A percentile compares a stretch with the other conserved stretches of the same genome.
phyloP scores from a whole-genome alignment of 345 rosid genomes.

The Balakata baccata region DNA sequence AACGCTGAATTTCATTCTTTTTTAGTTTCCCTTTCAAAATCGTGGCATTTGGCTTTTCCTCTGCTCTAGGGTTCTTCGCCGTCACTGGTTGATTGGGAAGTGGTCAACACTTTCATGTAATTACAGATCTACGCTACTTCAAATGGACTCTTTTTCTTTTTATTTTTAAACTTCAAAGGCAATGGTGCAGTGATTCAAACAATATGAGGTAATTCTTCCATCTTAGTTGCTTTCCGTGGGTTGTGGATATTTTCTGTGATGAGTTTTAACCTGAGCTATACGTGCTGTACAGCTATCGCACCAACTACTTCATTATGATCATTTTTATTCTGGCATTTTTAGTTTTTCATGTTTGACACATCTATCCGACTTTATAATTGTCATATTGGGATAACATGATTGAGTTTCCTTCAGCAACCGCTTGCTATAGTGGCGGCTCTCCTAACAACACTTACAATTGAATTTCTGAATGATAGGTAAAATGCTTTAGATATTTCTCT shows the following conservation, averaged over 20 bases:
- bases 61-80: too few relatives aligned
- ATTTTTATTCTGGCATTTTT: slow-evolving; percentile 53
- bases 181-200: too few relatives aligned
- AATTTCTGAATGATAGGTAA: slow-evolving; percentile 88
- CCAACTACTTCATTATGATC: slow-evolving; percentile 91
- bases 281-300: slow-evolving; percentile 66
- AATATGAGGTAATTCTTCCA: too few relatives aligned
- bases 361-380: not conserved
- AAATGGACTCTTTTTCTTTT: too few relatives aligned
- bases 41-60: too few relatives aligned
- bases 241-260: not conserved
- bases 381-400: slow-evolving; percentile 36
- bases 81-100: too few relatives aligned
- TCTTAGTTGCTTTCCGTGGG: not conserved
- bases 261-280: not conserved
- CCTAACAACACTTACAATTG: slow-evolving; percentile 63
- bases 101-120: too few relatives aligned
- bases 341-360: not conserved
- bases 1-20: too few relatives aligned
- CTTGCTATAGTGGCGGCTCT: slow-evolving; percentile 72
- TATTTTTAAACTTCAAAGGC: too few relatives aligned
- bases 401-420: slow-evolving; percentile 90
- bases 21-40: too few relatives aligned
- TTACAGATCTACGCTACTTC: too few relatives aligned
- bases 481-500: slow-evolving; percentile 6